Percentiles rank a stretch among this genome's conserved stretches.
Conservation (phyloP, 345 rosid species). For the Salix arbutifolia region DNA sequence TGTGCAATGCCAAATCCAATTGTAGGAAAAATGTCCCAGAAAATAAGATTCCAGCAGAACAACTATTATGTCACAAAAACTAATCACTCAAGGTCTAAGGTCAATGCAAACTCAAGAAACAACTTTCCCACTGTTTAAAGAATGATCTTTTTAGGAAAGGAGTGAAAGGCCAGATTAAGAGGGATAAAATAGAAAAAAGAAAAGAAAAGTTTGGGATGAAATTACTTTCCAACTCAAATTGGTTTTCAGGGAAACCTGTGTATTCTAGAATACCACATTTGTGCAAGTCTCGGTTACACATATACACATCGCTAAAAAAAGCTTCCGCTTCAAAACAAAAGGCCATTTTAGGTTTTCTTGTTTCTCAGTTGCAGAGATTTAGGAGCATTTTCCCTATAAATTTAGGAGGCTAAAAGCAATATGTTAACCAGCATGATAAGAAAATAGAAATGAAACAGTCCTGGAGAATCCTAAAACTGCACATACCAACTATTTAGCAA, state of each 20-base stretch:
- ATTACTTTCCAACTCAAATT: background rate
- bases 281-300: background rate
- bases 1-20: background rate
- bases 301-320: too few relatives aligned
- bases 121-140: background rate
- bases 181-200: background rate
- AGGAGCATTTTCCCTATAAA: background rate
- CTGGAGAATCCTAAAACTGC: background rate
- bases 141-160: background rate
- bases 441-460: too few relatives aligned
- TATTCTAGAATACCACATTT: background rate
- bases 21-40: background rate
- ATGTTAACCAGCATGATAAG: background rate
- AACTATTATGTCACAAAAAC: background rate
- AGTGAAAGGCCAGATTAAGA: background rate
- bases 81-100: background rate
- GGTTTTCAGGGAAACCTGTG: background rate
- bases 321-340: background rate
- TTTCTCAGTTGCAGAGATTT: background rate
- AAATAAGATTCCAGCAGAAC: background rate
- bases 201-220: background rate
- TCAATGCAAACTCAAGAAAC: background rate
- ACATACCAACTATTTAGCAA: background rate
- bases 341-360: background rate
- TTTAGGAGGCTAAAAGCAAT: background rate